Evolutionary conservation across 257 asterid species (phyloP).

Genomic region (Schizonepeta tenuifolia): DNA sequence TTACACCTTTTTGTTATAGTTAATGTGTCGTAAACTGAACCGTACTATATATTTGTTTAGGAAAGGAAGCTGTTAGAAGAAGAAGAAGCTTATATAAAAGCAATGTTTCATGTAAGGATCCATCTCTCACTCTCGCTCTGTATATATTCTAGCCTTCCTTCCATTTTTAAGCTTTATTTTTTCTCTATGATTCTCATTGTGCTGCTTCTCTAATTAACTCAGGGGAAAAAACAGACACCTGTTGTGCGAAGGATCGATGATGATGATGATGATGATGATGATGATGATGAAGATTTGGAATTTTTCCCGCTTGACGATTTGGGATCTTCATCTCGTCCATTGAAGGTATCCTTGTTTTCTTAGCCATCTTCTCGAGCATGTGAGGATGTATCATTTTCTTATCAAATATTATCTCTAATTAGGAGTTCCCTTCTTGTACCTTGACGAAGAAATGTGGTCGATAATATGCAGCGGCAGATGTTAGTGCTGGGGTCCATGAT

Average conservation of each 20-base stretch:
- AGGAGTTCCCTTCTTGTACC: not conserved
- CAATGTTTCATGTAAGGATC: constrained; percentile 56
- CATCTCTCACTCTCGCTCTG: no score
- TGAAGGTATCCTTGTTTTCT: constrained; percentile 48
- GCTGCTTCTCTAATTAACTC: constrained; percentile 22
- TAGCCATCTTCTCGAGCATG: not conserved
- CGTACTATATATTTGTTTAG: constrained; percentile 38
- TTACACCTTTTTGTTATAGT: not conserved
- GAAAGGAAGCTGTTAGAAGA: constrained; percentile 66
- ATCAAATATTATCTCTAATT: not conserved
- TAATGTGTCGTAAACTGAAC: constrained; percentile 2
- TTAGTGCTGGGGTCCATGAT: not conserved
- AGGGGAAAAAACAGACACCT: constrained; percentile 54
- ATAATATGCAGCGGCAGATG: not conserved
- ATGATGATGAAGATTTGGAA: constrained; percentile 39
- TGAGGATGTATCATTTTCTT: not conserved
- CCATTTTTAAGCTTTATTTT: constrained; percentile 11
- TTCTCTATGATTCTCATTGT: constrained; percentile 1
- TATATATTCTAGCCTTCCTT: not conserved
- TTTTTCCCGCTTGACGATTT: constrained; percentile 26
- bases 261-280: constrained; percentile 43
- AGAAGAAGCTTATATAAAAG: constrained; percentile 75
- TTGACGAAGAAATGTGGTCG: not conserved
- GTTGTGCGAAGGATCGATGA: constrained; percentile 57
- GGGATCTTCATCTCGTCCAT: constrained; percentile 40